A percentile compares a stretch with the other conserved stretches of the same genome.
These are phyloP conservation scores for Claviceps monticola DNA, from an alignment of 2,329 filamentous ascomycete species.

Conservation along the genomic window DNA sequence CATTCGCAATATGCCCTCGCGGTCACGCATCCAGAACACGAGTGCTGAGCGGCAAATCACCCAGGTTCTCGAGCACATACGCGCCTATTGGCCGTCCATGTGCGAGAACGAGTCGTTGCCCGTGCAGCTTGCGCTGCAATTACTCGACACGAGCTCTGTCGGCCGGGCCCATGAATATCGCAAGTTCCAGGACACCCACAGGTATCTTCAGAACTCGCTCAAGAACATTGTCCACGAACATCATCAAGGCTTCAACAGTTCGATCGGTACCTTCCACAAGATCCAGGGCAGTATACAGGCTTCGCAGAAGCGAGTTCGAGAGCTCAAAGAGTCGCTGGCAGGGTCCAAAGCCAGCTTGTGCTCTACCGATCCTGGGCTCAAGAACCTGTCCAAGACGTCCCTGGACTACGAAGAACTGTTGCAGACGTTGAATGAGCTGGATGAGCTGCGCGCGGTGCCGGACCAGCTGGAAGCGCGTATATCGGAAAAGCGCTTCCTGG, in stretches of 20 bases:
- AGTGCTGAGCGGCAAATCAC: conserved; percentile 43
- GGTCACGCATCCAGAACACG: conserved; percentile 26
- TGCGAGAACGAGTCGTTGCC: conserved; percentile 78
- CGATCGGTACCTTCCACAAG: conserved; percentile 96
- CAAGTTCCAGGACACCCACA: conserved; percentile 71
- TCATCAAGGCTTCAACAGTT: conserved; percentile 97
- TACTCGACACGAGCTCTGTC: conserved; percentile 87
- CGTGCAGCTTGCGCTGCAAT: conserved; percentile 84
- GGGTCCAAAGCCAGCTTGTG: conserved; percentile 70
- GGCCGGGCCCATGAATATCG: conserved; percentile 80
- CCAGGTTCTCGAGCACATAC: conserved; percentile 67
- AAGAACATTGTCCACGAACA: conserved; percentile 97
- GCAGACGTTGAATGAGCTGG: conserved; percentile 68
- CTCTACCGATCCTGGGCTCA: conserved; percentile 77
- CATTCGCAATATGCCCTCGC: conserved; percentile 21
- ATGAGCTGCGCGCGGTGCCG: conserved; percentile 77
- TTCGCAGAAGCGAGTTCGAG: conserved; percentile 74
- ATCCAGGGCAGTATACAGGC: conserved; percentile 87
- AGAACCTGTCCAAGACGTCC: conserved; percentile 74
- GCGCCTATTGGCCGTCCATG: conserved; percentile 85
- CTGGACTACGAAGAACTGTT: conserved; percentile 85
- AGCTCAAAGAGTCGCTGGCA: conserved; percentile 69
- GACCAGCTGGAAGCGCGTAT: conserved; percentile 89
- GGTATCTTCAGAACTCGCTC: conserved; percentile 80
- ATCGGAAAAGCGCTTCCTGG: conserved; percentile 88